phyloP scores from a whole-genome alignment of 1,139 yeast genomes.

The Sugiyamaella castrensis region DNA sequence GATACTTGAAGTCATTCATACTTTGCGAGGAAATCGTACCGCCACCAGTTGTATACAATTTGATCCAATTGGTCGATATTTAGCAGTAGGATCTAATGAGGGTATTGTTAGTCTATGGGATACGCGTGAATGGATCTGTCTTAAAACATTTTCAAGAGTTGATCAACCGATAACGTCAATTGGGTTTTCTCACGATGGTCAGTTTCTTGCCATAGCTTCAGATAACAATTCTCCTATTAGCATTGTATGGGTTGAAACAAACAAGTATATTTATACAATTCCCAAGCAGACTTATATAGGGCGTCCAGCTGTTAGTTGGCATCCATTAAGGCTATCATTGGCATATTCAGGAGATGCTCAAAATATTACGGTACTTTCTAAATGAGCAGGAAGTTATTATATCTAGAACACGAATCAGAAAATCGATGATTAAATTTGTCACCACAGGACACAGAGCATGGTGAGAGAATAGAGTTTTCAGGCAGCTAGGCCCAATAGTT shows the following conservation, averaged over 20 bases:
- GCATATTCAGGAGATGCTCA: constrained; percentile 34
- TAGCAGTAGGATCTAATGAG: constrained; percentile 65
- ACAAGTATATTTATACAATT: constrained; percentile 28
- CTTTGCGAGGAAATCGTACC: constrained; percentile 51
- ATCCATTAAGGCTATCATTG: constrained; percentile 33
- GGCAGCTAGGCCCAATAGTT: too few relatives aligned
- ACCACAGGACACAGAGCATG: too few relatives aligned
- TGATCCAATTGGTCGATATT: constrained; percentile 56
- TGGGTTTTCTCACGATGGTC: constrained; percentile 38
- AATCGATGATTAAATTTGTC: too few relatives aligned
- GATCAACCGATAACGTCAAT: constrained; percentile 40
- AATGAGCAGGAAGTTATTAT: too few relatives aligned
- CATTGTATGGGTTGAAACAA: constrained; percentile 33
- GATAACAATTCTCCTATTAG: constrained; percentile 33
- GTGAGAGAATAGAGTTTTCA: too few relatives aligned
- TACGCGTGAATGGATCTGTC: constrained; percentile 46
- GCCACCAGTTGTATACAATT: constrained; percentile 50
- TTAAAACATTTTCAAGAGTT: constrained; percentile 44
- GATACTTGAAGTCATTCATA: constrained; percentile 27
- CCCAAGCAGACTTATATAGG: constrained; percentile 15
- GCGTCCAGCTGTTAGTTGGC: constrained; percentile 33
- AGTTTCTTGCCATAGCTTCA: constrained; percentile 35
- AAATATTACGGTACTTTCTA: constrained; percentile 19
- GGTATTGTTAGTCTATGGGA: constrained; percentile 69
- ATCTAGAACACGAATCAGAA: too few relatives aligned